Conservation (phyloP, 2,329 filamentous ascomycete species). For the Alternaria incomplexa region DNA sequence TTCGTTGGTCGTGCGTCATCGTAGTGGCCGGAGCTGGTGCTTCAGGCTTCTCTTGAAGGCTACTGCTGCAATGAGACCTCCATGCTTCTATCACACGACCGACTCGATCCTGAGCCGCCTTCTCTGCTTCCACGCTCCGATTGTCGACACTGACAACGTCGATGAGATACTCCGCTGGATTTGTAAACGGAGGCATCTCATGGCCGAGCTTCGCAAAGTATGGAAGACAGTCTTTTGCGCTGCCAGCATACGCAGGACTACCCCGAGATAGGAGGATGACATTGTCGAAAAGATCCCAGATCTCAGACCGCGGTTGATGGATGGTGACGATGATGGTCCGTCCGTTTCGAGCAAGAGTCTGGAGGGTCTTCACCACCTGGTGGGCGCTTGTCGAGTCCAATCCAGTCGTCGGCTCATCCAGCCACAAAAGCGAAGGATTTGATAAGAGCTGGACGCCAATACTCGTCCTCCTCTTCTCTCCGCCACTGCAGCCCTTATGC, state of each 20-base stretch:
- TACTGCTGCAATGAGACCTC: conserved; percentile 45
- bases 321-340: conserved; percentile 76
- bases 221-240: conserved; percentile 61
- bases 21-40: background rate
- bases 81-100: conserved; percentile 67
- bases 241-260: conserved; percentile 71
- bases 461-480: conserved; percentile 77
- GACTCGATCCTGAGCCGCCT: conserved; percentile 64
- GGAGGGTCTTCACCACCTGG: conserved; percentile 73
- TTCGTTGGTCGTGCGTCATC: conserved; percentile 9
- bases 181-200: conserved; percentile 72
- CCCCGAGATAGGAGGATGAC: conserved; percentile 72
- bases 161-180: conserved; percentile 78
- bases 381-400: conserved; percentile 79
- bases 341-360: conserved; percentile 70
- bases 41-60: conserved; percentile 17
- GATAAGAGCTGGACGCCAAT: conserved; percentile 81
- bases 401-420: conserved; percentile 81
- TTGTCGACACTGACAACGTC: conserved; percentile 78
- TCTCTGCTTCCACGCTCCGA: conserved; percentile 70
- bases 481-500: conserved; percentile 78
- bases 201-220: conserved; percentile 70
- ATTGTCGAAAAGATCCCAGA: conserved; percentile 78
- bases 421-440: conserved; percentile 77
- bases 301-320: conserved; percentile 79